Percentiles rank a stretch among this genome's conserved stretches.
phyloP scores from a whole-genome alignment of 805 yeast species.

The Lachancea mirantina region DNA sequence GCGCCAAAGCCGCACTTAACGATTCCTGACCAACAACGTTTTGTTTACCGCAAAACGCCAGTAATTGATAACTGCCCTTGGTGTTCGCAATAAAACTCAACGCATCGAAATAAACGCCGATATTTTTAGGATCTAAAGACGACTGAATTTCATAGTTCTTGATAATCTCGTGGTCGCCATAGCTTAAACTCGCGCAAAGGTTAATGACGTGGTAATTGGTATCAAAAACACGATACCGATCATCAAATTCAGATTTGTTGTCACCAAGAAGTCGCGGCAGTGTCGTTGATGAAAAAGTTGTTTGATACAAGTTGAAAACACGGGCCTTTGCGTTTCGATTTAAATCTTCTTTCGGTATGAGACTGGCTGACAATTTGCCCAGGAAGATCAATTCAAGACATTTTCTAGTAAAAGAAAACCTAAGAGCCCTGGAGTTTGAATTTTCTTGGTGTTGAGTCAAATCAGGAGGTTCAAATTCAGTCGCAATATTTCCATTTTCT shows the following conservation, averaged over 20 bases:
- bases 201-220: constrained; percentile 34
- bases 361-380: constrained; percentile 31
- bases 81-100: constrained; percentile 43
- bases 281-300: constrained; percentile 20
- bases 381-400: constrained; percentile 45
- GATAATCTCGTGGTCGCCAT: constrained; percentile 42
- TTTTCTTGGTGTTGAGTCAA: constrained; percentile 31
- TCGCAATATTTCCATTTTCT: constrained; percentile 19
- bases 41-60: constrained; percentile 42
- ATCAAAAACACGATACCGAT: constrained; percentile 15
- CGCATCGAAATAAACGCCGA: constrained; percentile 53
- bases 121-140: constrained; percentile 37
- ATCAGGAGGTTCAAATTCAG: constrained; percentile 43
- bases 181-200: constrained; percentile 43
- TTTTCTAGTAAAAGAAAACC: constrained; percentile 50
- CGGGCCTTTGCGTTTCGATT: constrained; percentile 15
- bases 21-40: constrained; percentile 50
- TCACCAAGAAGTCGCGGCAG: constrained; percentile 31
- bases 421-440: constrained; percentile 24
- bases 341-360: constrained; percentile 9
- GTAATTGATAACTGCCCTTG: constrained; percentile 41
- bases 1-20: constrained; percentile 33
- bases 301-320: constrained; percentile 25
- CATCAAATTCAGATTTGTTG: constrained; percentile 17
- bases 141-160: constrained; percentile 39